Evolutionary conservation across 169 alveolate species (phyloP), one percentile per base, ranked within the genome.

Genomic region (Toxoplasma gondii): DNA sequence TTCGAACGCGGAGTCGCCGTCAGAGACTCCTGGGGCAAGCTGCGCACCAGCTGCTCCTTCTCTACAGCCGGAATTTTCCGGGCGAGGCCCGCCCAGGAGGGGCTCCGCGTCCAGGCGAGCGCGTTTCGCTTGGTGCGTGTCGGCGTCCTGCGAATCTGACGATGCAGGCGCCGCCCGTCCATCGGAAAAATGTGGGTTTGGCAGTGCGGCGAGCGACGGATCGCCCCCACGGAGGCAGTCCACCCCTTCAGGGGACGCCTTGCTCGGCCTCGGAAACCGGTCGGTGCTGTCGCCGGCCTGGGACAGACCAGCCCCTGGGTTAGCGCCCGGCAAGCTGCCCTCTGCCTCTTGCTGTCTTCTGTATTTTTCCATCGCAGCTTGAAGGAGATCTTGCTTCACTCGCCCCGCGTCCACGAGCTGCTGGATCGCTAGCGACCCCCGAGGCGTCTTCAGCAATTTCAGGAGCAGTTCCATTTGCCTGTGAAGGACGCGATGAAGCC

Each of bases 401-500:
- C 90, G 90, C 38, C 90, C 90, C 9, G 90, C 53, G 39, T 82
- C 90, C 39, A 24, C 64, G 41, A 82, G 67, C 64, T 82, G 69
- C 67, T 82, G 90, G 27, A 82, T 36, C 24, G 69, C 67, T 36
- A 36, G 38, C 58, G 41, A 36, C 12, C 90, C 90, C 38, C 64
- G n/a, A 0, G 90, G 90, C 38, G 64, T 44, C 67, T 10, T 43
- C 90, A 82, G 90, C 90, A 82, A 43, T 36, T 43, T 43, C 90
- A 82, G 44, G 39, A 82, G 90, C 34, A 82, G 67, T 41, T 82
- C 90, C 90, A 43, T 29, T 49, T 82, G 90, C 90, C 90, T 82
- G 90, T 67, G 39, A 31, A 74, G 84, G 58, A 49, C 81, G 41
- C 2, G 41, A 10, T 10, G 41, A 69, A 17, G 19, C 81, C 34